Percentiles rank a stretch among this genome's conserved stretches.
Conservation (phyloP, 164 flowering plant species). For the Sedum album region DNA sequence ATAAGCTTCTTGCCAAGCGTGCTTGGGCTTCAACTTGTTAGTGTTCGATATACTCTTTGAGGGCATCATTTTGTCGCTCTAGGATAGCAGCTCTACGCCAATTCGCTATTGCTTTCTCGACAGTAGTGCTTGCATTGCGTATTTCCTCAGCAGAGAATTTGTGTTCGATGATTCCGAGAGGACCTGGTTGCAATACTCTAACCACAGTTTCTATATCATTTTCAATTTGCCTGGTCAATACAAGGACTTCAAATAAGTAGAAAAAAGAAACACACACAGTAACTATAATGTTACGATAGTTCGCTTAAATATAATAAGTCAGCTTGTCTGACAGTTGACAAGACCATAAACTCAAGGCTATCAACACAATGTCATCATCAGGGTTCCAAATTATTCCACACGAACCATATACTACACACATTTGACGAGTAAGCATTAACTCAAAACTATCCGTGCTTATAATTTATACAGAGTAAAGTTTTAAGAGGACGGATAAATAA, state of each 20-base stretch:
- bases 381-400: too few relatives aligned
- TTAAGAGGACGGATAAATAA: too few relatives aligned
- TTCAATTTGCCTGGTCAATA: slow-evolving; percentile 61
- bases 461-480: too few relatives aligned
- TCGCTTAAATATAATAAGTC: not conserved
- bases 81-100: slow-evolving; percentile 53
- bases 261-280: not conserved
- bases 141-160: slow-evolving; percentile 75
- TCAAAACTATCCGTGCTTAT: too few relatives aligned
- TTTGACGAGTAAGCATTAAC: too few relatives aligned
- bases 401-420: too few relatives aligned
- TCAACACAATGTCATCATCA: too few relatives aligned
- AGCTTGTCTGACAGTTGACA: not conserved
- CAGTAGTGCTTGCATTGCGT: slow-evolving; percentile 46
- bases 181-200: slow-evolving; percentile 84
- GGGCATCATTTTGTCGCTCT: slow-evolving; percentile 33
- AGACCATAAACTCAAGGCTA: too few relatives aligned
- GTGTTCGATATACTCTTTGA: slow-evolving; percentile 36
- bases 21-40: not conserved
- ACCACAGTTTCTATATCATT: slow-evolving; percentile 82
- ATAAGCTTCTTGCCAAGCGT: too few relatives aligned
- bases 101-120: slow-evolving; percentile 48
- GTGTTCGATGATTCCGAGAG: slow-evolving; percentile 80
- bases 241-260: too few relatives aligned
- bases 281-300: not conserved